Evolutionary conservation across 495 filamentous ascomycete genomes (phyloP), one percentile per base, ranked within the genome.

Genomic region (Daldinia childiae): DNA sequence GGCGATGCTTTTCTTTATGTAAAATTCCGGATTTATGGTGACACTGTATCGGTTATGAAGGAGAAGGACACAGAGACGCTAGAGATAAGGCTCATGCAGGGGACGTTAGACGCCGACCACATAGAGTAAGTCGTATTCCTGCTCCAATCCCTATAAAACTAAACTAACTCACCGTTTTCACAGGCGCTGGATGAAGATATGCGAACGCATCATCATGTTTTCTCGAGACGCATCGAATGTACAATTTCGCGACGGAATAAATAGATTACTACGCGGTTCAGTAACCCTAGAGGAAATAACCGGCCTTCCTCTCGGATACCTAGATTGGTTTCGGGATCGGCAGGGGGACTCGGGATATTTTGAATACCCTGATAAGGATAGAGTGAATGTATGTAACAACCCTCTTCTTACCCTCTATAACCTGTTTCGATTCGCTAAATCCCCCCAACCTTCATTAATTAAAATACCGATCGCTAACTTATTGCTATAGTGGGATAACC

Each of bases 31-130:
- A 8, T 73, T 1, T 0, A 0, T 0, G 74, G 74, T 1, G 4
- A 15, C 0, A 24, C 27, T 4, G 19, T 27, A 3, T 55, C 64
- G 0, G 0, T 4, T 1, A 17, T 6, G 7, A 32, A 1, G 1
- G 4, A n/a, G 4, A 2, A 6, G 1, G 6, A 5, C 6, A 57
- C 38, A 12, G 56, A 69, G 21, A 76, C 74, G 1, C 6, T 76
- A 6, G 74, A 76, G 38, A 29, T 76, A 0, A 58, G 74, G 7
- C 1, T 74, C 0, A 69, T 74, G 71, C 74, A 76, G 32, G 74
- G 74, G 6, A 74, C 74, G 1, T 30, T 76, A 0, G 74, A 75
- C 26, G 69, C 65, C 4, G 62, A 73, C 0, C 73, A 75, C 29
- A 58, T 74, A 48, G 50, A 51, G 71, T 68, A 56, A 65, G 60